Evolutionary conservation across 495 filamentous ascomycete species (phyloP), one percentile per base, ranked within the genome.

Genomic region (Trichoderma parareesei): DNA sequence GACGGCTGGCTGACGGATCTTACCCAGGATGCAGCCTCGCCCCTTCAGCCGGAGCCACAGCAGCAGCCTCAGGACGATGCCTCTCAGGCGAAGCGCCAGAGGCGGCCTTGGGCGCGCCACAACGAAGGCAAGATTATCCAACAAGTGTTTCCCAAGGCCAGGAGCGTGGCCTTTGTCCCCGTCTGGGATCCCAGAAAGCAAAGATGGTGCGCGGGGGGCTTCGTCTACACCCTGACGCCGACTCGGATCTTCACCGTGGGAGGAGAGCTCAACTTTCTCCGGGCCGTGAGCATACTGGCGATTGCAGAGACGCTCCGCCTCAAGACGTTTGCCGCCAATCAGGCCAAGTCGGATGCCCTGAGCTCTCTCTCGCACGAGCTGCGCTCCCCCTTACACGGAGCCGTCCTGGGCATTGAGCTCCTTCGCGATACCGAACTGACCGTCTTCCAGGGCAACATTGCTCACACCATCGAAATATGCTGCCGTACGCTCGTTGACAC

Each of bases 351-450:
- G 2, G 87, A 88, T 64, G 86, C 91, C 64, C 85, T 92, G 40
- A 85, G 85, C 0, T 88, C 85, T 11, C 82, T 92, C 37, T 89
- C 85, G 40, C 91, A 95, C 70, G 91, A 95, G 70, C 77, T 94
- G 16, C 82, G 90, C 5, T 89, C 85, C 18, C 91, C 91, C 2
- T 74, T 95, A 7, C 89, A 92, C 67, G 90, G 90, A 0, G 90
- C 92, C 55, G 71, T 92, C 3, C 88, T 87, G 0, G 87, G 84
- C 55, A 85, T 85, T 2, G 90, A 94, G 69, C 87, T 95, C 64
- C 69, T 92, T 7, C 77, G 83, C 35, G 81, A 84, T 11, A 84
- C 80, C 0, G 66, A 76, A 18, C 74, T 86, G 4, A 76, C 83
- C 43, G 70, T 73, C 5, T 75, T 79, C 65, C 87, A 90, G 70